These are phyloP conservation scores for Ganoderma lucidum DNA, from an alignment of 1,284 basidiomycete genomes.

Conservation along the genomic window DNA sequence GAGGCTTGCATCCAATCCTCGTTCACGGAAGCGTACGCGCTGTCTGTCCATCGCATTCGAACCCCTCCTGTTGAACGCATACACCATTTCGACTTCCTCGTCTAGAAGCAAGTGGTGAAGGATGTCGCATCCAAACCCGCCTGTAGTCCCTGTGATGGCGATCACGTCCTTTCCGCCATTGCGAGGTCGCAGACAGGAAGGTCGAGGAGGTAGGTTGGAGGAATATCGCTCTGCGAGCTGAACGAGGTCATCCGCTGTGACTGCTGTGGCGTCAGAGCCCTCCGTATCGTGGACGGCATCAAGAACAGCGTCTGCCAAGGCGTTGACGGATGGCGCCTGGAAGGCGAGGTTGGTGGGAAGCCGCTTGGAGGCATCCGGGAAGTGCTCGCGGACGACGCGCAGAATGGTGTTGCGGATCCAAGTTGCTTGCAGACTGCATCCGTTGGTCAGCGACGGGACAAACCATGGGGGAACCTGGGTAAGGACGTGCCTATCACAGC, in stretches of 20 bases:
- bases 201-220: slow-evolving; percentile 19
- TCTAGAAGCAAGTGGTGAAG: slow-evolving; percentile 26
- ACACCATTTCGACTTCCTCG: slow-evolving; percentile 23
- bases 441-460: background rate
- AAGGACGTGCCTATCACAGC: slow-evolving; percentile 47
- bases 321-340: slow-evolving; percentile 42
- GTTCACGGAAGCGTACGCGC: slow-evolving; percentile 36
- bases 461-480: background rate
- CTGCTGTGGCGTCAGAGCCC: slow-evolving; percentile 13
- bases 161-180: slow-evolving; percentile 26
- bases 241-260: slow-evolving; percentile 14
- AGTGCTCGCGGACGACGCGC: slow-evolving; percentile 34
- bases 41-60: slow-evolving; percentile 36
- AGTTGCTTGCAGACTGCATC: slow-evolving; percentile 41
- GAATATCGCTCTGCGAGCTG: slow-evolving; percentile 28
- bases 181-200: slow-evolving; percentile 2
- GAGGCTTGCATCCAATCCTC: slow-evolving; percentile 40
- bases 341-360: slow-evolving; percentile 45
- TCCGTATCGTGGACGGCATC: slow-evolving; percentile 32
- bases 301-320: slow-evolving; percentile 37
- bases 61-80: slow-evolving; percentile 30
- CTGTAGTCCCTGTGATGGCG: slow-evolving; percentile 37
- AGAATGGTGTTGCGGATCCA: slow-evolving; percentile 45
- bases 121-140: slow-evolving; percentile 31
- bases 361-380: slow-evolving; percentile 13